These are phyloP conservation scores for Phialophora macrospora DNA, from an alignment of 2,329 filamentous ascomycete genomes.

Conservation along the genomic window DNA sequence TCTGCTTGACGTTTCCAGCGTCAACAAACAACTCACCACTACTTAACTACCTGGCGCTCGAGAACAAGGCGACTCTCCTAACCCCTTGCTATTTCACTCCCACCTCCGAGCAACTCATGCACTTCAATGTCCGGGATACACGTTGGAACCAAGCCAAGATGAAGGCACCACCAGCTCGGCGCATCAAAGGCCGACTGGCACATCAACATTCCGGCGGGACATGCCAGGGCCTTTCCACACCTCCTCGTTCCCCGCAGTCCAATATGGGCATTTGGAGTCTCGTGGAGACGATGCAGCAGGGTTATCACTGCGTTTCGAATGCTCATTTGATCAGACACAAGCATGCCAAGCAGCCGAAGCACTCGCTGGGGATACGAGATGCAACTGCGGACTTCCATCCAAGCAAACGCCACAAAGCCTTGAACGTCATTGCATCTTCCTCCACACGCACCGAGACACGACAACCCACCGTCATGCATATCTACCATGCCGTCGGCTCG, in stretches of 20 bases:
- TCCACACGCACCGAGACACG: too few species aligned
- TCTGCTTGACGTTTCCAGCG: neutral
- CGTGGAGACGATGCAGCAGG: constrained; percentile 6
- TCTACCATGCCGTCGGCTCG: constrained; percentile 13
- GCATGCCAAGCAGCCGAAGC: constrained; percentile 21
- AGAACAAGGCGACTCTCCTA: neutral
- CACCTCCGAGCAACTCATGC: neutral
- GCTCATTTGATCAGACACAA: constrained; percentile 20
- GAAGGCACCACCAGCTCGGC: constrained; percentile 6
- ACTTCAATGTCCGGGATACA: neutral
- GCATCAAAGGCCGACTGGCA: constrained; percentile 17
- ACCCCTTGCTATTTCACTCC: neutral
- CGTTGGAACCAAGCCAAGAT: neutral
- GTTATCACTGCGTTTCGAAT: neutral
- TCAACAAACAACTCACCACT: neutral
- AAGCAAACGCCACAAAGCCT: constrained; percentile 16
- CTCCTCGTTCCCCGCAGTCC: constrained; percentile 11
- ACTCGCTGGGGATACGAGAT: constrained; percentile 20
- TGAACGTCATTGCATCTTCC: constrained; percentile 22
- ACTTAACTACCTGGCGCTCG: neutral
- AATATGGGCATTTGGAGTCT: neutral
- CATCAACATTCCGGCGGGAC: constrained; percentile 6
- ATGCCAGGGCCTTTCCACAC: neutral
- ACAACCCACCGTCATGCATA: constrained; percentile 19
- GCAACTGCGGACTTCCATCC: constrained; percentile 20